These are phyloP conservation scores for Solanum piurae DNA, from an alignment of 257 asterid species.

Conservation along the genomic window DNA sequence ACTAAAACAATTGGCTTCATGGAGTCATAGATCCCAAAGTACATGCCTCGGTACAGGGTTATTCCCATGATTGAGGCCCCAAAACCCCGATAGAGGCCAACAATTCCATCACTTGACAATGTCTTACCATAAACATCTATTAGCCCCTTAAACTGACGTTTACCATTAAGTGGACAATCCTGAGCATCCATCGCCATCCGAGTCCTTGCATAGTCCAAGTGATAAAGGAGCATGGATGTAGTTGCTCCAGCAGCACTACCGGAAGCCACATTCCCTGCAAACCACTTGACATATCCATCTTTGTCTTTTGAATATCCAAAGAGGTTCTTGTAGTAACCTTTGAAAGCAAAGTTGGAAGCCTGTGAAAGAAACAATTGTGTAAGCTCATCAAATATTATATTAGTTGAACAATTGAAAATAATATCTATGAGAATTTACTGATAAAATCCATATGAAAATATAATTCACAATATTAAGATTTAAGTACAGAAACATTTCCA, in stretches of 20 bases:
- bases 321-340: constrained; percentile 68
- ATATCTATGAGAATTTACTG: not conserved
- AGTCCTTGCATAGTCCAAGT: constrained; percentile 39
- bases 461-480: not conserved
- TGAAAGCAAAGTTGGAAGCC: constrained; percentile 95
- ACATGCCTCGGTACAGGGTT: constrained; percentile 95
- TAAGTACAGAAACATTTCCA: not conserved
- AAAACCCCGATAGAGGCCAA: constrained; percentile 87
- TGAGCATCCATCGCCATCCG: constrained; percentile 28
- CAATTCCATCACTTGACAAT: constrained; percentile 65
- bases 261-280: constrained; percentile 93
- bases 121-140: constrained; percentile 73
- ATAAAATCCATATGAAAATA: not conserved
- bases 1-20: constrained; percentile 84
- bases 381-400: not conserved
- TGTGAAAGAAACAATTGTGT: constrained; percentile 13
- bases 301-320: constrained; percentile 76
- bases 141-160: constrained; percentile 33
- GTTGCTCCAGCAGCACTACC: constrained; percentile 99
- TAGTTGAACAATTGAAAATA: not conserved
- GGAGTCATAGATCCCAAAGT: constrained; percentile 91
- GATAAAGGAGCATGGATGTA: constrained; percentile 58
- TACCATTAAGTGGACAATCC: constrained; percentile 15
- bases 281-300: constrained; percentile 83
- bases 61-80: constrained; percentile 82